Conservation (phyloP, 176 grass and related monocot species). For the Puccinellia tenuiflora region DNA sequence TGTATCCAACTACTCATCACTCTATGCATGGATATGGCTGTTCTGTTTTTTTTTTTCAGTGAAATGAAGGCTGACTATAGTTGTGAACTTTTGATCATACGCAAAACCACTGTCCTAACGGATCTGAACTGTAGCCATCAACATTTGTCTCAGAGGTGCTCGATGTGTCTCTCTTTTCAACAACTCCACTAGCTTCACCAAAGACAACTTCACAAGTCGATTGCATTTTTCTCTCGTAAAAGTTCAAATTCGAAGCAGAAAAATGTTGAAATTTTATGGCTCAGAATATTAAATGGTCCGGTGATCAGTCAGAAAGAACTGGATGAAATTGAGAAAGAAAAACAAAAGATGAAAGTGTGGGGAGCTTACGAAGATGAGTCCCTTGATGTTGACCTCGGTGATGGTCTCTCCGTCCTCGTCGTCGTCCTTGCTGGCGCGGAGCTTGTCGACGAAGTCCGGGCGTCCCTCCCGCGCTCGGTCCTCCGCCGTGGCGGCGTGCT, state of each 20-base stretch:
- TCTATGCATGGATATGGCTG: no score
- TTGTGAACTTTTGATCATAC: background rate
- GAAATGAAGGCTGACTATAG: background rate
- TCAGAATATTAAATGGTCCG: background rate
- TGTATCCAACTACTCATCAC: no score
- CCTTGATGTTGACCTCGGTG: slow-evolving; percentile 83
- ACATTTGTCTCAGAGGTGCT: background rate
- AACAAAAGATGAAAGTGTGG: background rate
- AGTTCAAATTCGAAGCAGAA: background rate
- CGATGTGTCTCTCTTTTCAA: background rate
- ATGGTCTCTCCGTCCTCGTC: slow-evolving; percentile 60
- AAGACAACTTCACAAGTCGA: background rate
- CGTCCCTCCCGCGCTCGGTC: slow-evolving; percentile 39
- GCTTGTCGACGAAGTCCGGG: slow-evolving; percentile 67
- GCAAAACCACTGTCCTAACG: background rate
- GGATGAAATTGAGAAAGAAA: background rate
- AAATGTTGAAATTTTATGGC: background rate
- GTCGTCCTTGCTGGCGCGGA: slow-evolving; percentile 40
- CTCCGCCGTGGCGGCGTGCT: slow-evolving; percentile 56
- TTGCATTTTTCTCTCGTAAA: background rate
- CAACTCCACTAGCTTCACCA: background rate
- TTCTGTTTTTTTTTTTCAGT: no score
- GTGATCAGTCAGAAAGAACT: background rate
- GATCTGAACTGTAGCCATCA: background rate
- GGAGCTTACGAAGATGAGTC: slow-evolving; percentile 78